Evolutionary conservation across 805 yeast genomes (phyloP).

Genomic region (Kodamaea fukazawae): DNA sequence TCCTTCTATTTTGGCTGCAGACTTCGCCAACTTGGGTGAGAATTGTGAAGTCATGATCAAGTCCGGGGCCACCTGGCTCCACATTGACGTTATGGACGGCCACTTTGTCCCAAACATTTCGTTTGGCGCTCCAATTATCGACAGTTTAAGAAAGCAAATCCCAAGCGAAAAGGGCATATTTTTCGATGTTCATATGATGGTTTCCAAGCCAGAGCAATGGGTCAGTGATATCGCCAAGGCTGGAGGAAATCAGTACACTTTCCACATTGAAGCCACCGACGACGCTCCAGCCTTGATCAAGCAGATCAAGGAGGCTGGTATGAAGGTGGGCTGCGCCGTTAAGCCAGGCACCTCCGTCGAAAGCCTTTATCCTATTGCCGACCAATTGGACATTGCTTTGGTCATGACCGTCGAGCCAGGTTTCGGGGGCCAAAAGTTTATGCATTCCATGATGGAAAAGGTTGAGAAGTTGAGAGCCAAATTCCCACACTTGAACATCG

Average conservation of each 20-base stretch:
- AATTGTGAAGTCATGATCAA: conserved; percentile 80
- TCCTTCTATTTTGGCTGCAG: conserved; percentile 91
- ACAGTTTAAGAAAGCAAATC: conserved; percentile 69
- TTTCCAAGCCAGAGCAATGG: conserved; percentile 88
- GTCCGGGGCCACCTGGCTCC: conserved; percentile 93
- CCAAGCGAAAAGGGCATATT: conserved; percentile 59
- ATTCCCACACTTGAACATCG: conserved; percentile 80
- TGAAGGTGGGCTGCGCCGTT: conserved; percentile 91
- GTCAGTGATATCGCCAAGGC: conserved; percentile 86
- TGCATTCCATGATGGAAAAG: conserved; percentile 95
- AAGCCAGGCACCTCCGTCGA: conserved; percentile 92
- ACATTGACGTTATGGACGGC: conserved; percentile 98
- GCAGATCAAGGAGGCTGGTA: conserved; percentile 73
- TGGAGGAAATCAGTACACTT: conserved; percentile 95
- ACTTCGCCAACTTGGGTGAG: conserved; percentile 84
- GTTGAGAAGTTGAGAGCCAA: conserved; percentile 70
- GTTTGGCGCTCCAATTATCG: conserved; percentile 87
- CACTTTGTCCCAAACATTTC: conserved; percentile 97
- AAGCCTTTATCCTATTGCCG: conserved; percentile 71
- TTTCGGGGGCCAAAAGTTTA: conserved; percentile 96
- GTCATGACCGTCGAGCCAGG: conserved; percentile 99
- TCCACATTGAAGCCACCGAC: conserved; percentile 90
- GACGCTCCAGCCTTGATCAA: conserved; percentile 73
- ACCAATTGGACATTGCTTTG: conserved; percentile 85
- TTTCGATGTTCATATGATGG: conserved; percentile 99